These are phyloP conservation scores for Gamarada debralockiae DNA, from an alignment of 495 filamentous ascomycete genomes.

Conservation along the genomic window DNA sequence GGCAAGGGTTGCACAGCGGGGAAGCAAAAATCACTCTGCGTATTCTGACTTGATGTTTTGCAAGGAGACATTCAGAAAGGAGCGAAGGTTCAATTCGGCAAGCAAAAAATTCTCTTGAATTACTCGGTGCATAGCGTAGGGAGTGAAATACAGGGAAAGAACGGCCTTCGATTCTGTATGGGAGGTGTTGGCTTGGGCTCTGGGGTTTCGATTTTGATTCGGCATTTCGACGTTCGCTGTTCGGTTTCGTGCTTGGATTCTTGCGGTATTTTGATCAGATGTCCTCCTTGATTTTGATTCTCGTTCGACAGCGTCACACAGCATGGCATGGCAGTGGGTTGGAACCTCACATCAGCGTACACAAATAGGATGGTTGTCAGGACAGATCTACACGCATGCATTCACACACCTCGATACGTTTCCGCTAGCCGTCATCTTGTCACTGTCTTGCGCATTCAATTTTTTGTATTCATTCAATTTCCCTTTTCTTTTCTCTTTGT, in stretches of 20 bases:
- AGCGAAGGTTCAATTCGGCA: constrained; percentile 3
- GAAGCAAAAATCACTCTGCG: not conserved
- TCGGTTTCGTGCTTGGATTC: not conserved
- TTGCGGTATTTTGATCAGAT: not conserved
- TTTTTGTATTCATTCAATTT: constrained; percentile 21
- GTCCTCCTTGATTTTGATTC: not conserved
- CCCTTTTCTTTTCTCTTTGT: not conserved
- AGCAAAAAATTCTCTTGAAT: constrained; percentile 8
- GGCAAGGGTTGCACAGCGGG: not conserved
- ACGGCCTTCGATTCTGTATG: constrained; percentile 53
- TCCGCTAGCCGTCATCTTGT: constrained; percentile 25
- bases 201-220: constrained; percentile 14
- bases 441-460: constrained; percentile 32
- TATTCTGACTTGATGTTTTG: not conserved
- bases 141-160: constrained; percentile 51
- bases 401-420: constrained; percentile 31
- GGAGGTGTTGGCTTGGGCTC: constrained; percentile 28
- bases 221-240: not conserved
- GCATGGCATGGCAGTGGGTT: constrained; percentile 7
- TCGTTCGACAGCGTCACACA: not conserved
- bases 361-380: not conserved
- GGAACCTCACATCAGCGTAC: not conserved
- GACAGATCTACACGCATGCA: constrained; percentile 24
- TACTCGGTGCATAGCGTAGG: constrained; percentile 55
- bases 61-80: constrained; percentile 3